These are phyloP conservation scores for Sphagnum fallax DNA, from an alignment of 228 moss, liverwort and hornwort genomes.

Conservation along the genomic window DNA sequence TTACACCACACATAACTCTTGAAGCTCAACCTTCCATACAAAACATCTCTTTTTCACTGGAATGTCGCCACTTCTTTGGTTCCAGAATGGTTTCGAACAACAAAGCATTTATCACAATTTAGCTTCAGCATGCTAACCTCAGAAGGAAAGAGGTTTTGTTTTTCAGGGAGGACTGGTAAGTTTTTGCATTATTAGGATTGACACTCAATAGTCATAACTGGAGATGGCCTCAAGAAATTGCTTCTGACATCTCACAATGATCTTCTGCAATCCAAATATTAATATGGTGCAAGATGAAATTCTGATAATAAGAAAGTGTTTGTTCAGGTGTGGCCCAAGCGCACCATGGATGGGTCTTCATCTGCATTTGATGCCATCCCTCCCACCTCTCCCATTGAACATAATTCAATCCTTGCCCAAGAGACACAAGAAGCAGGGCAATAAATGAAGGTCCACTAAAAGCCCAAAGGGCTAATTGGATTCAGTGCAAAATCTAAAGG, in stretches of 20 bases:
- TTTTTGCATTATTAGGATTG: slow-evolving; percentile 1
- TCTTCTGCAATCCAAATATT: not conserved
- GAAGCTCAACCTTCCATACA: too few relatives aligned
- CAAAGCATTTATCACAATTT: not conserved
- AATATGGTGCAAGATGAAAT: not conserved
- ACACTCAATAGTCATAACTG: not conserved
- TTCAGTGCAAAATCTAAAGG: too few relatives aligned
- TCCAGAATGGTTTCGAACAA: too few relatives aligned
- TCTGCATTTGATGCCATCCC: slow-evolving; percentile 5
- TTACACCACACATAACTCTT: too few relatives aligned
- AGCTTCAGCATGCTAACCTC: not conserved
- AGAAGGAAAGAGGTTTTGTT: not conserved
- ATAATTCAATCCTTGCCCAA: too few relatives aligned
- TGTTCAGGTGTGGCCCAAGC: slow-evolving; percentile 33
- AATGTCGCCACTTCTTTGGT: too few relatives aligned
- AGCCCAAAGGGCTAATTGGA: too few relatives aligned
- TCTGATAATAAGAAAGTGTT: slow-evolving; percentile 2
- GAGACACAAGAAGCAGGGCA: too few relatives aligned
- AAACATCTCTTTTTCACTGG: too few relatives aligned
- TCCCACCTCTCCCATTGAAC: not conserved
- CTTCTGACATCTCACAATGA: too few relatives aligned
- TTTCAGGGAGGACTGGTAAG: not conserved
- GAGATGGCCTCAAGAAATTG: too few relatives aligned
- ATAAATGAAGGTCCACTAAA: too few relatives aligned
- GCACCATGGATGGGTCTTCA: slow-evolving; percentile 21